Evolutionary conservation across 2,329 filamentous ascomycete genomes (phyloP).

Genomic region (Fusarium napiforme): DNA sequence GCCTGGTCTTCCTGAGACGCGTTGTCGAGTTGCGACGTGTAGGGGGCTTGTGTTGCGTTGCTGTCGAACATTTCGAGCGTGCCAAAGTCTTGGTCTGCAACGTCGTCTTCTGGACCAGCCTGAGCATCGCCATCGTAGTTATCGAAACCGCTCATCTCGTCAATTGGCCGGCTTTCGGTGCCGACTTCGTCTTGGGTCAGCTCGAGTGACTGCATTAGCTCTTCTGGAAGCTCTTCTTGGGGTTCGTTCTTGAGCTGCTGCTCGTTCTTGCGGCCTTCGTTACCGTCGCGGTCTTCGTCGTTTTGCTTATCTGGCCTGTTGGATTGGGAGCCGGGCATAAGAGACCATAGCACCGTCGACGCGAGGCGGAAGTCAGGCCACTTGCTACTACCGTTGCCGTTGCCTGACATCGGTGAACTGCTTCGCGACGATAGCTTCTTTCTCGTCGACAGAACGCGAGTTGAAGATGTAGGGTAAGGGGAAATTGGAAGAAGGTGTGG

Average conservation of each 20-base stretch:
- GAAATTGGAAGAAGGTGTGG: slow-evolving; percentile 41
- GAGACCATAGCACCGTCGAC: slow-evolving; percentile 44
- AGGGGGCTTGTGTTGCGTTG: slow-evolving; percentile 48
- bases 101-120: slow-evolving; percentile 34
- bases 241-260: slow-evolving; percentile 28
- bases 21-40: slow-evolving; percentile 44
- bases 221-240: slow-evolving; percentile 30
- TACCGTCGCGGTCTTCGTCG: slow-evolving; percentile 30
- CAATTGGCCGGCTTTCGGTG: slow-evolving; percentile 37
- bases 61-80: slow-evolving; percentile 54
- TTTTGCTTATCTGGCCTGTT: slow-evolving; percentile 40
- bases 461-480: slow-evolving; percentile 42
- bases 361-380: slow-evolving; percentile 50
- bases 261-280: slow-evolving; percentile 34
- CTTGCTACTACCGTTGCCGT: slow-evolving; percentile 40
- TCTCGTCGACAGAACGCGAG: slow-evolving; percentile 25
- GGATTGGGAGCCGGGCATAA: slow-evolving; percentile 45
- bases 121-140: slow-evolving; percentile 41
- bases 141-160: slow-evolving; percentile 43
- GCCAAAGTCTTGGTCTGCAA: slow-evolving; percentile 49
- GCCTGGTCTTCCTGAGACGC: slow-evolving; percentile 34
- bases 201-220: slow-evolving; percentile 25
- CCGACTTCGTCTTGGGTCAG: slow-evolving; percentile 38
- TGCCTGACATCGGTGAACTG: slow-evolving; percentile 45
- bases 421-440: slow-evolving; percentile 32